Evolutionary conservation across 23 red algal genomes (phyloP), one percentile per base, ranked within the genome.

Genomic region (Agarophyton chilense): DNA sequence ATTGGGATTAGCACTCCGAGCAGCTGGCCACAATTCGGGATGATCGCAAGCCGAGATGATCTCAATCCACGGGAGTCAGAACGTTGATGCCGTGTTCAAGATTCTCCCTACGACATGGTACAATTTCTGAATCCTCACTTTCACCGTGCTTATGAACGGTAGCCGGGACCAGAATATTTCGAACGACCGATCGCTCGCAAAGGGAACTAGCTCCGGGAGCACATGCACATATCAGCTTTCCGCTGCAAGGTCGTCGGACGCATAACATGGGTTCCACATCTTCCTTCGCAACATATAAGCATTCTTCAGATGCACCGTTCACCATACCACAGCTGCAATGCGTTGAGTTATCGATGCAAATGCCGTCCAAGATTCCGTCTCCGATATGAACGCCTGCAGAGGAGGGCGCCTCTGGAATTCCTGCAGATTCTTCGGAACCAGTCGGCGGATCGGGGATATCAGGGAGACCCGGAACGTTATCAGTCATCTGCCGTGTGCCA

Each of bases 301-400:
- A 91, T 35, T 81, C 58, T 38, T 79, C 57, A 13, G 47, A 10
- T 29, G 10, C 44, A 8, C 43, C 55, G 33, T 52, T 75, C 22
- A 83, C 60, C 76, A 81, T 81, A 24, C 87, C 87, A 63, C 87
- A 91, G 74, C 87, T 91, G 63, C 87, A 91, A 31, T 91, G 87
- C 24, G 87, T 91, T 39, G 73, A 81, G 53, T 91, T 91, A 39
- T 91, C 52, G 50, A 91, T 79, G 57, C 87, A 91, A 10, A 91
- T 81, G 6, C 87, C 87, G 36, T 91, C 87, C 44, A 91, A 31
- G 28, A 18, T 52, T n/a, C 43, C 51, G 24, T 38, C 33, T 49
- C 74, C 74, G 34, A 65, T 91, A 56, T 91, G 76, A 39, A 91
- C 63, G 10, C 87, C 87, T 13, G 87, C 62, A 62, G 57, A 46